A percentile compares a stretch with the other conserved stretches of the same genome.
phyloP scores from a whole-genome alignment of 2,329 filamentous ascomycete species.

The Xylariales sp. region DNA sequence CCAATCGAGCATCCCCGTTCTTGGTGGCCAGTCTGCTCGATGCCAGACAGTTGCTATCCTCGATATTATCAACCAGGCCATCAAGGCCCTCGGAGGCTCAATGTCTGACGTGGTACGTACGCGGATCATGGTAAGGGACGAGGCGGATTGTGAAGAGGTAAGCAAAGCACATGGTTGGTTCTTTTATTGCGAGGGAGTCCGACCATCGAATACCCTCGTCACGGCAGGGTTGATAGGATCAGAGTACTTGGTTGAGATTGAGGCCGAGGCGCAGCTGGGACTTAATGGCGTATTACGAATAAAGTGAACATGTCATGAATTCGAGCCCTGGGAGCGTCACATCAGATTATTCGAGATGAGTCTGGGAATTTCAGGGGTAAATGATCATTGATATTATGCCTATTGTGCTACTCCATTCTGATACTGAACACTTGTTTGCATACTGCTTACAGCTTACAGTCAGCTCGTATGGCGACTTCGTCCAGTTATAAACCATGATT shows the following conservation, averaged over 20 bases:
- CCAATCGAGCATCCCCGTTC: constrained; percentile 8
- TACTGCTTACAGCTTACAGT: too few relatives aligned
- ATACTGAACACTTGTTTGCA: too few relatives aligned
- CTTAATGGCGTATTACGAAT: too few relatives aligned
- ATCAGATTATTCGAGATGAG: too few relatives aligned
- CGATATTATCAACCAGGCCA: constrained; percentile 22
- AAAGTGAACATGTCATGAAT: too few relatives aligned
- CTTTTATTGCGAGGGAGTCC: constrained; percentile 20
- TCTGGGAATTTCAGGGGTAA: too few relatives aligned
- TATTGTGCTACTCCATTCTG: too few relatives aligned
- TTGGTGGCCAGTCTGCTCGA: constrained; percentile 18
- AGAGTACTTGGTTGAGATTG: constrained; percentile 17
- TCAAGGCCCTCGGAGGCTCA: constrained; percentile 21
- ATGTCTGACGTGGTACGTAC: constrained; percentile 24
- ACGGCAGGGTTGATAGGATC: constrained; percentile 12
- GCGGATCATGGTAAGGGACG: constrained; percentile 20
- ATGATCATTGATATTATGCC: too few relatives aligned
- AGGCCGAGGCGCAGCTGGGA: constrained; percentile 14
- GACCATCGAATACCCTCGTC: constrained; percentile 16
- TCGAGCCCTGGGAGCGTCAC: too few relatives aligned
- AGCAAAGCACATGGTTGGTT: constrained; percentile 23
- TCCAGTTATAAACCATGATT: too few relatives aligned
- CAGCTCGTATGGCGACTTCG: too few relatives aligned
- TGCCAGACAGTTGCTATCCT: constrained; percentile 24
- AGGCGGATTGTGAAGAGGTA: constrained; percentile 21